phyloP scores from a whole-genome alignment of 1,284 basidiomycete species.

The Puccinia polysora region DNA sequence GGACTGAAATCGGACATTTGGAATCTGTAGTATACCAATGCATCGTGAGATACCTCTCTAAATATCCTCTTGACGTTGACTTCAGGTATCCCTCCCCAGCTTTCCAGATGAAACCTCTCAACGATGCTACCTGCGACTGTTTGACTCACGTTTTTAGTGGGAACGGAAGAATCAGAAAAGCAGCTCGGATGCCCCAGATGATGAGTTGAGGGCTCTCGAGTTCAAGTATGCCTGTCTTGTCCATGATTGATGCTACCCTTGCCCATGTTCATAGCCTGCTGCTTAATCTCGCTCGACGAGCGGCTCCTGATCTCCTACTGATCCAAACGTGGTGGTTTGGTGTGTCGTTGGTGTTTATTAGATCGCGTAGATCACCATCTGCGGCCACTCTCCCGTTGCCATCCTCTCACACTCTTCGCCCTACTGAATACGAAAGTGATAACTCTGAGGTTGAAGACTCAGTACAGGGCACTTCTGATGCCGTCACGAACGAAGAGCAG shows the following conservation, averaged over 20 bases:
- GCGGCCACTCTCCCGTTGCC: neutral
- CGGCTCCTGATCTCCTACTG: too few species aligned
- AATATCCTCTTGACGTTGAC: neutral
- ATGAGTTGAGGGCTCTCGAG: slow-evolving; percentile 8
- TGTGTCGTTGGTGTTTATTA: neutral
- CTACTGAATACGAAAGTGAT: neutral
- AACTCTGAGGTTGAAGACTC: neutral
- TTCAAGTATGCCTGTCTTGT: neutral
- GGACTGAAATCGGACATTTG: neutral
- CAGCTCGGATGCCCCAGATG: slow-evolving; percentile 34
- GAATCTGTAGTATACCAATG: slow-evolving; percentile 3
- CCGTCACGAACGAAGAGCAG: neutral
- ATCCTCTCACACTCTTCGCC: neutral
- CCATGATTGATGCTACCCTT: too few species aligned
- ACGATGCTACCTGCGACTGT: too few species aligned
- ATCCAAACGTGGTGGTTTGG: neutral
- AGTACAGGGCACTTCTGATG: neutral
- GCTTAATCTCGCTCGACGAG: too few species aligned
- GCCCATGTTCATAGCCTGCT: neutral
- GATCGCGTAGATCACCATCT: neutral
- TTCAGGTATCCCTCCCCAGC: neutral
- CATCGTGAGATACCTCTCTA: slow-evolving; percentile 8
- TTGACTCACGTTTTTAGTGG: slow-evolving; percentile 32
- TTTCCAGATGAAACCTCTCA: neutral
- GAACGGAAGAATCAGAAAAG: slow-evolving; percentile 10